A percentile compares a stretch with the other conserved stretches of the same genome.
These are phyloP conservation scores for Alternaria consortialis DNA, from an alignment of 2,329 filamentous ascomycete species.

Conservation along the genomic window DNA sequence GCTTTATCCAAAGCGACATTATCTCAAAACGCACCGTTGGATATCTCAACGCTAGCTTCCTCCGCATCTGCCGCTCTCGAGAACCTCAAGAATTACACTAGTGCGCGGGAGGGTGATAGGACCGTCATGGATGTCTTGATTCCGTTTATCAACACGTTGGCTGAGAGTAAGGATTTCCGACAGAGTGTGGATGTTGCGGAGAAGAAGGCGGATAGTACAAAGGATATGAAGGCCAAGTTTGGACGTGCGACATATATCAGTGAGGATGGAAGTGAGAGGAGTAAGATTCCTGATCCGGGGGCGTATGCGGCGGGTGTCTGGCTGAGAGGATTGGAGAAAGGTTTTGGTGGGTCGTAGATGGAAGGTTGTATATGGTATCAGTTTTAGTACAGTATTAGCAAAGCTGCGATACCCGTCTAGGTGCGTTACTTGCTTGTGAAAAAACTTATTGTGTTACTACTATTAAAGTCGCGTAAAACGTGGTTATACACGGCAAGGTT, in stretches of 20 bases:
- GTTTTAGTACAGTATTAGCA: no score
- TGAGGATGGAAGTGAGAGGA: conserved; percentile 65
- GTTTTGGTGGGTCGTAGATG: conserved; percentile 20
- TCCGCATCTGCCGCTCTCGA: conserved; percentile 56
- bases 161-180: conserved; percentile 68
- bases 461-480: no score
- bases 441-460: no score
- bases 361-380: neutral
- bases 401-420: no score
- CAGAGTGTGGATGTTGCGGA: conserved; percentile 78
- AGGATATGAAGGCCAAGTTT: conserved; percentile 87
- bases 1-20: conserved; percentile 48
- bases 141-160: conserved; percentile 80
- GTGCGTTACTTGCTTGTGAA: no score
- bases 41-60: conserved; percentile 47
- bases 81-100: conserved; percentile 74
- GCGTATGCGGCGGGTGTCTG: conserved; percentile 82
- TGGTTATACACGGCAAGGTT: no score
- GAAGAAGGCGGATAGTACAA: conserved; percentile 80
- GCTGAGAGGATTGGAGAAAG: conserved; percentile 67
- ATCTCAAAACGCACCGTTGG: conserved; percentile 36
- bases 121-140: conserved; percentile 90
- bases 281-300: conserved; percentile 70
- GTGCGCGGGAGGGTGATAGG: conserved; percentile 84
- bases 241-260: conserved; percentile 85